A percentile compares a stretch with the other conserved stretches of the same genome.
Evolutionary conservation across 2,329 filamentous ascomycete genomes (phyloP).

Genomic region (Cercospora sesami): DNA sequence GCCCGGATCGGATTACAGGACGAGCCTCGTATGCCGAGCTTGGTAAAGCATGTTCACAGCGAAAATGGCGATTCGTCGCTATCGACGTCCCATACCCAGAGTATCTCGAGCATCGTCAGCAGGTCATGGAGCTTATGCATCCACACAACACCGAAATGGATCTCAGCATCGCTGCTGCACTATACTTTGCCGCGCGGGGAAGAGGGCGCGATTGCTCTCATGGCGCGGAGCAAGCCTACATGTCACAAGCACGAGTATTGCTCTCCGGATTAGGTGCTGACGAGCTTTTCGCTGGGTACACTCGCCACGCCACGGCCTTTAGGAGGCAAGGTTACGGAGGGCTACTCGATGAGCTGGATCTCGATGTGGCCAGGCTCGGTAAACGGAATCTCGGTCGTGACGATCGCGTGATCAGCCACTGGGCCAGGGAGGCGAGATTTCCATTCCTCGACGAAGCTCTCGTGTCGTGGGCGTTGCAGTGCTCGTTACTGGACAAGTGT

Average conservation of each 20-base stretch:
- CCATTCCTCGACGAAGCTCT: constrained; percentile 87
- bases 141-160: constrained; percentile 99
- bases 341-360: constrained; percentile 75
- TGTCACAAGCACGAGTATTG: constrained; percentile 74
- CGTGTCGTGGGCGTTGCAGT: constrained; percentile 73
- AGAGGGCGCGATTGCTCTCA: constrained; percentile 39
- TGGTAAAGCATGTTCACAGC: constrained; percentile 63
- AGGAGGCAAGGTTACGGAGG: constrained; percentile 66
- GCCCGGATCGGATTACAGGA: constrained; percentile 87
- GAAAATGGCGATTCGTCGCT: constrained; percentile 80
- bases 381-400: constrained; percentile 94
- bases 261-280: constrained; percentile 93
- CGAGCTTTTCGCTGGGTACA: constrained; percentile 93
- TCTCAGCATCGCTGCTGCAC: constrained; percentile 83
- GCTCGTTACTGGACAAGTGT: constrained; percentile 81
- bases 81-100: constrained; percentile 81
- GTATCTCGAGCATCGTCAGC: constrained; percentile 65
- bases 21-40: constrained; percentile 78
- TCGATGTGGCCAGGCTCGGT: constrained; percentile 82
- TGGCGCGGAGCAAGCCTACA: constrained; percentile 49
- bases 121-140: constrained; percentile 74
- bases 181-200: constrained; percentile 93
- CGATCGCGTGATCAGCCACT: constrained; percentile 85
- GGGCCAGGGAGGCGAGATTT: constrained; percentile 84
- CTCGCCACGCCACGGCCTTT: constrained; percentile 77